phyloP scores from a whole-genome alignment of 2,329 filamentous ascomycete genomes.

The Fusarium cicatricum region DNA sequence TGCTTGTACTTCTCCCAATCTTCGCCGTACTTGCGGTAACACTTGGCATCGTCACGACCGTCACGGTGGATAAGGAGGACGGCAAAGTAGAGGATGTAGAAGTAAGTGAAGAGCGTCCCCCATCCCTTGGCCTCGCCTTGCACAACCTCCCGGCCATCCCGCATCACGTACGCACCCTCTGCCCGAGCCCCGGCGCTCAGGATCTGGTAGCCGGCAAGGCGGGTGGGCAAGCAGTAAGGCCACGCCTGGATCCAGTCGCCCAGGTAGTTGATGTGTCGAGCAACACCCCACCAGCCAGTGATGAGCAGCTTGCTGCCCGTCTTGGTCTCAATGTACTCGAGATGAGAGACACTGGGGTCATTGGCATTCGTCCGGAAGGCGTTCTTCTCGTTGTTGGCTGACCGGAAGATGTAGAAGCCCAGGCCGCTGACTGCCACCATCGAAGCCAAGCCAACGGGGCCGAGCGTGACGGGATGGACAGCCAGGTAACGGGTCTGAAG shows the following conservation, averaged over 20 bases:
- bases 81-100: constrained; percentile 93
- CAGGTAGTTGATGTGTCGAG: constrained; percentile 94
- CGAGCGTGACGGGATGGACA: constrained; percentile 82
- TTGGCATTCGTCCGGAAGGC: constrained; percentile 87
- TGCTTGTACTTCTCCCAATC: constrained; percentile 92
- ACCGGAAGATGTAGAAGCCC: constrained; percentile 92
- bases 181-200: constrained; percentile 61
- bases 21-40: constrained; percentile 86
- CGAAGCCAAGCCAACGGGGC: constrained; percentile 68
- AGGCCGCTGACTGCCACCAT: constrained; percentile 72
- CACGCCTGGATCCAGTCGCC: constrained; percentile 96
- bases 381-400: constrained; percentile 96
- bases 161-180: constrained; percentile 63
- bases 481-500: constrained; percentile 86
- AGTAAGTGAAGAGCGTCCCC: constrained; percentile 91
- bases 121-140: constrained; percentile 80
- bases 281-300: constrained; percentile 92
- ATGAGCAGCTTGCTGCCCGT: constrained; percentile 82
- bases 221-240: constrained; percentile 89
- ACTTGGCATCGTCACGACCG: constrained; percentile 89
- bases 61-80: constrained; percentile 87
- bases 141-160: constrained; percentile 70
- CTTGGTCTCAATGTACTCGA: constrained; percentile 86
- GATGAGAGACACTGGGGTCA: constrained; percentile 79
- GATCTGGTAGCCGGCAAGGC: constrained; percentile 82